These are phyloP conservation scores for Sclerotinia sclerotiorum DNA, from an alignment of 2,329 filamentous ascomycete species.

Conservation along the genomic window DNA sequence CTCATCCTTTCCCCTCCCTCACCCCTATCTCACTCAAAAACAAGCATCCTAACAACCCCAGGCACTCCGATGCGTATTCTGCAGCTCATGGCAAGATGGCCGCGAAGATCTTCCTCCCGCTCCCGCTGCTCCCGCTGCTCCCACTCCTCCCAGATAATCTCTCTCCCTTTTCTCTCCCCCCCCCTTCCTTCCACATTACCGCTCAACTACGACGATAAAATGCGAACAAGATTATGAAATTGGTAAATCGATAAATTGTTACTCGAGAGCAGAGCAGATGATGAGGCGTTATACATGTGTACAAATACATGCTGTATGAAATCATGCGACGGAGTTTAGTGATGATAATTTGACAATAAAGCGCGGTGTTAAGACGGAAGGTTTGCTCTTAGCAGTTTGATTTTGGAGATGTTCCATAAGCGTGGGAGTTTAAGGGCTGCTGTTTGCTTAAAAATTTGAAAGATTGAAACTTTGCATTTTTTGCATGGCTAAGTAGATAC, in stretches of 20 bases:
- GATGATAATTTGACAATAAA: neutral
- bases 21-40: neutral
- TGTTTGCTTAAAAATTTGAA: neutral
- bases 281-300: neutral
- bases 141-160: neutral
- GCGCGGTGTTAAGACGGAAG: neutral
- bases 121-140: neutral
- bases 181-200: neutral
- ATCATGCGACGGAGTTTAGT: neutral
- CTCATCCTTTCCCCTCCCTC: neutral
- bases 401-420: neutral
- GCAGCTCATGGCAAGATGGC: conserved; percentile 57
- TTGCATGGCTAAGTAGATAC: neutral
- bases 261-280: neutral
- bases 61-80: conserved; percentile 54
- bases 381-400: neutral
- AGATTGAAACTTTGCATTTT: neutral
- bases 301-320: neutral
- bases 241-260: neutral
- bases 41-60: conserved; percentile 21
- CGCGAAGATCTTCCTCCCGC: conserved; percentile 26
- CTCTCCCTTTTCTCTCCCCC: neutral
- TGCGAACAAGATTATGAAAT: neutral
- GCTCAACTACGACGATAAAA: neutral
- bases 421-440: neutral